Base-by-base conservation (phyloP, 345 rosid species). In the Schrenkiella parvula region DNA sequence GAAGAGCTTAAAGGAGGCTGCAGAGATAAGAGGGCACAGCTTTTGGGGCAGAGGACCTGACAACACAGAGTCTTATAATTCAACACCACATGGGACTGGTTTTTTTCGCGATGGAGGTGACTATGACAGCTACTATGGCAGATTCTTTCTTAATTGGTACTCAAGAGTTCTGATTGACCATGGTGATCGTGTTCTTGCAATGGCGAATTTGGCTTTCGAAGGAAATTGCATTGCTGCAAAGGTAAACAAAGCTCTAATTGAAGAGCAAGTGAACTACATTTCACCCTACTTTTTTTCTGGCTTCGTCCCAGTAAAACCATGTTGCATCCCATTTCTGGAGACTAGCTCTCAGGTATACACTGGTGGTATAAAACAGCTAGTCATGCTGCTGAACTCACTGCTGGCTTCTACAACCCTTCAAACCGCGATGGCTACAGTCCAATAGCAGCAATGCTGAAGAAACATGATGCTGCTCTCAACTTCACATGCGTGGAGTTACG, bases 331-430 rank as follows among this genome's bases (percentile, higher is more conserved):
- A 68, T 80, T 59, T 75, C 67, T 84, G 79, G 52, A 73, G 64
- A 68, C 54, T 86, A 92, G 99, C 80, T 95, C 70, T 92, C 98
- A 22, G 96, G 96, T 75, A 89, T 85, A 74, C 92, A 95, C 79
- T 95, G 97, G 99, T 95, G 98, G 98, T 91, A 92, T 74, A 95
- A 92, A 82, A 91, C 97, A 38, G 93, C 98, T 51, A 89, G 99
- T 77, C 98, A 95, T 78, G 96, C 98, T 67, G 97, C 99, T 60
- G 98, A 95, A 71, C 82, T 95, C 76, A 90, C 96, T 71, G 88
- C 97, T 77, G 98, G 97, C 28, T 90, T 88, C 80, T 87, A 88
- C 85, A 95, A 95, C 75, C 80, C 91, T 23, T 78, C 88, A 70
- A 90, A 92, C 77, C 89, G 90, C 42, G 97, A 95, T 76, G 98